Conservation (phyloP, 768 basidiomycete genomes). For the Amanita phalloides region DNA sequence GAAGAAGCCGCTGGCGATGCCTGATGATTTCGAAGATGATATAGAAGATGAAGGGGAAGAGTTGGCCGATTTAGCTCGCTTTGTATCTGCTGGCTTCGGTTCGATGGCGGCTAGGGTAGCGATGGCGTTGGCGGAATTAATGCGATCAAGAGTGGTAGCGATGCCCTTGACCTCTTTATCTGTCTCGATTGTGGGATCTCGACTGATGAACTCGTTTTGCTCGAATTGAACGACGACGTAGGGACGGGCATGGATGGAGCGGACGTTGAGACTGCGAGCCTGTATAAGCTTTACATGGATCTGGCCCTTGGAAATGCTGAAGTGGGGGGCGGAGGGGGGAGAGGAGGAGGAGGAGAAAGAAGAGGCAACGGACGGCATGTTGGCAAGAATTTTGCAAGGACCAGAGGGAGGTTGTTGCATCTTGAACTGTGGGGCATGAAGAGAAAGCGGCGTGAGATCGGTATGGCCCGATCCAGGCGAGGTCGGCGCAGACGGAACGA, state of each 20-base stretch:
- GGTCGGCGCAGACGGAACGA: conserved; percentile 19
- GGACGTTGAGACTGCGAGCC: conserved; percentile 74
- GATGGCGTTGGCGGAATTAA: conserved; percentile 50
- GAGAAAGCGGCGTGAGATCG: conserved; percentile 49
- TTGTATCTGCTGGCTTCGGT: conserved; percentile 29
- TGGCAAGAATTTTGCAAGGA: conserved; percentile 23
- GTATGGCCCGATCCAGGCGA: conserved; percentile 28
- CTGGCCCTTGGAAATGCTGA: conserved; percentile 46
- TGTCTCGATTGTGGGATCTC: conserved; percentile 77
- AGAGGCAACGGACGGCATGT: conserved; percentile 10
- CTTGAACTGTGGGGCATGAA: conserved; percentile 80
- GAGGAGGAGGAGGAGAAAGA: conserved; percentile 30
- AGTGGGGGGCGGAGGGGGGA: conserved; percentile 19
- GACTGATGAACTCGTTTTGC: conserved; percentile 94
- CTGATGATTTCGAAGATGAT: conserved; percentile 23
- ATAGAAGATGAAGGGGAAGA: conserved; percentile 33
- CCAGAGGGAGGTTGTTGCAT: conserved; percentile 51
- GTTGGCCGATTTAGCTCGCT: conserved; percentile 31
- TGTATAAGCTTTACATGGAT: conserved; percentile 95
- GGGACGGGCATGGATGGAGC: conserved; percentile 53
- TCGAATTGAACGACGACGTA: conserved; percentile 98
- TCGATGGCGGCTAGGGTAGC: conserved; percentile 57
- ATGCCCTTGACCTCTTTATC: conserved; percentile 87
- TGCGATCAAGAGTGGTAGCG: conserved; percentile 42
- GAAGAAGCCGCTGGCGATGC: conserved; percentile 38